Evolutionary conservation across 768 basidiomycete genomes (phyloP), one percentile per base, ranked within the genome.

Genomic region (Rhizopogon sp.): DNA sequence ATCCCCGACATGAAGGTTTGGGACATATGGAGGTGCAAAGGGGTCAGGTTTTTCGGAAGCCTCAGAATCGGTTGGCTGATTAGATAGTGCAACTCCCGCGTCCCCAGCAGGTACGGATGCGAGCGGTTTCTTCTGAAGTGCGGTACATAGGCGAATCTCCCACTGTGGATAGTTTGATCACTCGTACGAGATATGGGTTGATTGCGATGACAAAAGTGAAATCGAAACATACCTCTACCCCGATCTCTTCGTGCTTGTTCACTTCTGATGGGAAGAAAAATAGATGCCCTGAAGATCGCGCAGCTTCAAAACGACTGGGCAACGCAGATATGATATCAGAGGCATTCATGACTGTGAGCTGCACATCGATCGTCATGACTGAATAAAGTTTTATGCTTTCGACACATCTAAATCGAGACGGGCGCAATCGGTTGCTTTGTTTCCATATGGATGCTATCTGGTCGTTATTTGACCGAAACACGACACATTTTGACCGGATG

Each of bases 21-120:
- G 76, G 47, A 82, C 82, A 66, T 95, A 97, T 5, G 95, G 95
- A 5, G 91, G 89, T n/a, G 79, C 72, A 68, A 98, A 96, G 0
- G 93, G 93, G 63, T 93, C 84, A 22, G 63, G 64, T 42, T 74
- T 75, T 54, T 68, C 70, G 50, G 66, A 58, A 17, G 45, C 60
- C 42, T 64, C 56, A 10, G 59, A 49, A 3, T 29, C 6, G 29
- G 55, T 56, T n/a, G 64, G 43, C 43, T 68, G 64, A 41, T 58
- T 70, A 59, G 53, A 53, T 60, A 53, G 57, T 50, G 54, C 63
- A 58, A 56, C 66, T 43, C 55, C 61, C 10, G 57, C 59, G 20
- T 69, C 67, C 52, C 74, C 75, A 50, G 76, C 70, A 42, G 75
- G 76, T 35, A 76, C 76, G 29, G 76, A 76, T n/a, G 74, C 73